These are phyloP conservation scores for Penicillium frequentans DNA, from an alignment of 2,329 filamentous ascomycete genomes.

Conservation along the genomic window DNA sequence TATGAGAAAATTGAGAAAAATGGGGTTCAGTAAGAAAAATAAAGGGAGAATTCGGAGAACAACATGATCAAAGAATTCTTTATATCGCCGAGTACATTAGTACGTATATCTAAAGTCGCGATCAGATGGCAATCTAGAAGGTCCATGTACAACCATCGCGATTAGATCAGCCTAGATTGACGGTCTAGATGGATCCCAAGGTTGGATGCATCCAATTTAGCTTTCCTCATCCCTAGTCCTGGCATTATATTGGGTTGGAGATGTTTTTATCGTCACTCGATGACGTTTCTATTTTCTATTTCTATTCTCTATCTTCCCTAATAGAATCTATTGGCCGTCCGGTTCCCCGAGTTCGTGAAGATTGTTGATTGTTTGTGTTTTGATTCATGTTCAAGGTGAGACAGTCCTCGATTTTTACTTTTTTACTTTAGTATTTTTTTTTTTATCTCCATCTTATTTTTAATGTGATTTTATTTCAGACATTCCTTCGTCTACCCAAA, in stretches of 20 bases:
- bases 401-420: background rate
- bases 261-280: background rate
- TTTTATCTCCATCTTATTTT: background rate
- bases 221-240: background rate
- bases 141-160: background rate
- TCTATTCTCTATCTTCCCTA: background rate
- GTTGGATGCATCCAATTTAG: background rate
- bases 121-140: constrained; percentile 2
- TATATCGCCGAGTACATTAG: background rate
- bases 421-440: background rate
- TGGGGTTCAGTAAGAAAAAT: too few relatives aligned
- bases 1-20: too few relatives aligned
- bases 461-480: background rate
- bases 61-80: background rate
- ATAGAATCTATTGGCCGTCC: background rate
- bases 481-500: background rate
- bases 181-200: background rate
- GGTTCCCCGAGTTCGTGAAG: background rate
- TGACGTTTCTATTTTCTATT: background rate
- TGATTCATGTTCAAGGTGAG: background rate
- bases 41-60: background rate
- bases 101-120: background rate
- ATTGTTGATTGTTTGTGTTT: background rate
- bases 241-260: background rate
- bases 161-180: background rate